phyloP scores from a whole-genome alignment of 768 basidiomycete genomes.

The Lepiota venenata region DNA sequence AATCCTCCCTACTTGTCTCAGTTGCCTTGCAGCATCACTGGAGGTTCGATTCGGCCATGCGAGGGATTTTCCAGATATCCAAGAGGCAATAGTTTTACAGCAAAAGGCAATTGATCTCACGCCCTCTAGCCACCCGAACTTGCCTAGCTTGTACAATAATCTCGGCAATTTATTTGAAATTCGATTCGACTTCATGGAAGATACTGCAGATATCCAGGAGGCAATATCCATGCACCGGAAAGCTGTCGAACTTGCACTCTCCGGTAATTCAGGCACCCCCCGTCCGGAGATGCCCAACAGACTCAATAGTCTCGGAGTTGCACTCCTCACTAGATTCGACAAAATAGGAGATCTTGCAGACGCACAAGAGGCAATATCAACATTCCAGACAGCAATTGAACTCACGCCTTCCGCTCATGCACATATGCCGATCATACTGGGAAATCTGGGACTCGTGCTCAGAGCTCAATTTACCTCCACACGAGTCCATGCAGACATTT shows the following conservation, averaged over 20 bases:
- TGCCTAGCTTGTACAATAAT: constrained; percentile 12
- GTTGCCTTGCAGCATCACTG: constrained; percentile 21
- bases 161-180: constrained; percentile 16
- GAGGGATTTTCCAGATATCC: constrained; percentile 22
- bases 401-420: constrained; percentile 8
- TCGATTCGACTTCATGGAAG: constrained; percentile 7
- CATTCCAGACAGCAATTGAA: constrained; percentile 4
- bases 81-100: constrained; percentile 16
- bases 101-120: constrained; percentile 12
- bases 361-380: neutral
- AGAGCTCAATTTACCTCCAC: constrained; percentile 1
- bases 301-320: neutral
- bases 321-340: constrained; percentile 17
- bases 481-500: constrained; percentile 19
- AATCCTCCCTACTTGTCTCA: neutral
- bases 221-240: constrained; percentile 9
- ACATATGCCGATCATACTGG: neutral
- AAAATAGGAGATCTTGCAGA: constrained; percentile 1
- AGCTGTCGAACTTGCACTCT: constrained; percentile 8
- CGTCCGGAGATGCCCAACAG: neutral
- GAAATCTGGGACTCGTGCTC: constrained; percentile 19
- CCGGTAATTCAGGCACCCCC: too few relatives aligned
- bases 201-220: constrained; percentile 10
- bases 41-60: constrained; percentile 20
- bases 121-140: constrained; percentile 14